phyloP scores from a whole-genome alignment of 78 protist species.

The Blattamonas nauphoetae region DNA sequence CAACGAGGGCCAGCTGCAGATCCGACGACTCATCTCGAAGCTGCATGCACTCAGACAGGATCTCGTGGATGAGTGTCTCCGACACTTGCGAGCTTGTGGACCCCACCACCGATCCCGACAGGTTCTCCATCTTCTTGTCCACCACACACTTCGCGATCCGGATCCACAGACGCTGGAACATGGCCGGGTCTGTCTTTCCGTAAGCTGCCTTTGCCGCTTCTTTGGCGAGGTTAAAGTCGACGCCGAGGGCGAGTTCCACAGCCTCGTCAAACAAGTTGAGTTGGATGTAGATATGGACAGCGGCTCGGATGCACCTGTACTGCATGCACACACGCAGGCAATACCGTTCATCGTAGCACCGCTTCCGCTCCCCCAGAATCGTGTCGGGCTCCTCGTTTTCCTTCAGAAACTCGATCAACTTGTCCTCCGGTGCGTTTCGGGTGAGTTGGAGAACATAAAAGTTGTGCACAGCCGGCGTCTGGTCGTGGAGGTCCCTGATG shows the following conservation, averaged over 20 bases:
- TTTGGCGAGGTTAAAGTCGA: neutral
- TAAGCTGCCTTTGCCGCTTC: neutral
- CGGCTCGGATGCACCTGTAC: neutral
- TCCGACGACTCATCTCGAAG: neutral
- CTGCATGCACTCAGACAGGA: slow-evolving; percentile 5
- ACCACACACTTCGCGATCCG: neutral
- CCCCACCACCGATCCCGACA: too few species aligned
- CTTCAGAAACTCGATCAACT: neutral
- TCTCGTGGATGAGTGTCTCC: neutral
- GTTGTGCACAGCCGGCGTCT: neutral
- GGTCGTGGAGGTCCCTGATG: neutral
- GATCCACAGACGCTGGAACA: slow-evolving; percentile 3
- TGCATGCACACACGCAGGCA: slow-evolving; percentile 19
- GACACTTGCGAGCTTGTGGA: neutral
- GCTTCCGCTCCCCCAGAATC: too few species aligned
- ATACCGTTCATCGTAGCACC: slow-evolving; percentile 7
- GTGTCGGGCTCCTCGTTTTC: neutral
- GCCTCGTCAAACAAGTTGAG: slow-evolving; percentile 20
- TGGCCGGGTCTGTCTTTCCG: neutral
- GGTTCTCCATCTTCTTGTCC: neutral
- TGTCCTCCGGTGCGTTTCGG: neutral
- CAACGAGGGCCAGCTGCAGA: neutral
- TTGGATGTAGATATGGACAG: slow-evolving; percentile 9
- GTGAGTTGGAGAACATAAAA: neutral
- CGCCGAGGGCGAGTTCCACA: slow-evolving; percentile 14